phyloP scores from a whole-genome alignment of 1,139 yeast species.

The Nakaseomyces nivariensis region DNA sequence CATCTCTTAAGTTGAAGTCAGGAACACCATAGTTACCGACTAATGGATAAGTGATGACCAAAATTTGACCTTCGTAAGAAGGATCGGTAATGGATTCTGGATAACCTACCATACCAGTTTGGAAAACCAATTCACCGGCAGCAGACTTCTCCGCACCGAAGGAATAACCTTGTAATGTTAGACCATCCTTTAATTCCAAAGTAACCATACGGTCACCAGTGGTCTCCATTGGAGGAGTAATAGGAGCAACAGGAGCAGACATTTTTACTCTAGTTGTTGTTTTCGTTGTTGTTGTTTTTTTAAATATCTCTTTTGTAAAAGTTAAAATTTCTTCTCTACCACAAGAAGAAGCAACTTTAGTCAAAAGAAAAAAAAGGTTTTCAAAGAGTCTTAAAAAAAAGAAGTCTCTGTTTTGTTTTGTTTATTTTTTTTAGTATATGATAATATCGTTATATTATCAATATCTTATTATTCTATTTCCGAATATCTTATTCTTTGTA shows the following conservation, averaged over 20 bases:
- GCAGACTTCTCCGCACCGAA: constrained; percentile 83
- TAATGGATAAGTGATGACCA: constrained; percentile 91
- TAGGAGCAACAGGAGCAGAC: constrained; percentile 53
- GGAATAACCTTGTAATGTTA: constrained; percentile 88
- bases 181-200: constrained; percentile 85
- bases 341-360: not conserved
- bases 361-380: not conserved
- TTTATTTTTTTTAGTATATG: not conserved
- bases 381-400: not conserved
- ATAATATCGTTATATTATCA: not conserved
- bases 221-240: constrained; percentile 79
- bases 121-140: constrained; percentile 98
- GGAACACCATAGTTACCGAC: constrained; percentile 99
- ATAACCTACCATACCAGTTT: constrained; percentile 99
- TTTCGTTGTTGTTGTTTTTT: not conserved
- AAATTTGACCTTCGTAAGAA: constrained; percentile 94
- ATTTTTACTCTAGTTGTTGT: constrained; percentile 2
- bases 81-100: constrained; percentile 99
- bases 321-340: not conserved
- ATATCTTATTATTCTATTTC: not conserved
- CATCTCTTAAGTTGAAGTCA: constrained; percentile 69
- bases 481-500: not conserved
- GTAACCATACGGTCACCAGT: constrained; percentile 78
- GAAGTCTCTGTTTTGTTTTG: not conserved
- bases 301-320: not conserved